Conservation (phyloP, 1,284 basidiomycete species). For the Taiwanofungus camphoratus region DNA sequence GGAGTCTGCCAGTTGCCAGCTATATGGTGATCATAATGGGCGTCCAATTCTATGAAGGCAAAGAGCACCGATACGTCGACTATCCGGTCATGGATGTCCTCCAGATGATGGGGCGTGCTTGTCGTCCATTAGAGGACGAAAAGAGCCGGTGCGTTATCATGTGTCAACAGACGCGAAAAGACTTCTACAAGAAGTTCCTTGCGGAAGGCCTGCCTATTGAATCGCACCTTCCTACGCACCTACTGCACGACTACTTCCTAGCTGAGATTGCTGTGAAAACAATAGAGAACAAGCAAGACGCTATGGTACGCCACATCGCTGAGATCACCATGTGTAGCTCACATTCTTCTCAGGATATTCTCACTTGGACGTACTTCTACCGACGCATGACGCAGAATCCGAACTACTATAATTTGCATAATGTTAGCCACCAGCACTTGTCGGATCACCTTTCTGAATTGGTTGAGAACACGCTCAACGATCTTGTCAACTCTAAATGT, state of each 20-base stretch:
- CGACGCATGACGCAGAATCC: conserved; percentile 94
- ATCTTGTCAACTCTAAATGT: conserved; percentile 92
- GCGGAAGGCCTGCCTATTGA: conserved; percentile 97
- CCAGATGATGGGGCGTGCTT: conserved; percentile 98
- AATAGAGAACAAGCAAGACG: conserved; percentile 98
- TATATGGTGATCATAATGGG: conserved; percentile 99
- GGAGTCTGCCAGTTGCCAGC: conserved; percentile 89
- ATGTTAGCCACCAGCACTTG: conserved; percentile 87
- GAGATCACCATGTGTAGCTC: no score
- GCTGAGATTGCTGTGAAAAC: conserved; percentile 98
- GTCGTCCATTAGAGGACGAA: conserved; percentile 81
- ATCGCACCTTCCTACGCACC: conserved; percentile 82
- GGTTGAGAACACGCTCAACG: conserved; percentile 89
- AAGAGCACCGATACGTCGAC: conserved; percentile 95
- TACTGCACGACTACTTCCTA: conserved; percentile 95
- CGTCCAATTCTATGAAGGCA: conserved; percentile 92
- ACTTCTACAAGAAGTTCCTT: conserved; percentile 99
- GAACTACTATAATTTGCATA: conserved; percentile 93
- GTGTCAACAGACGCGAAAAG: conserved; percentile 95
- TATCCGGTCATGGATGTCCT: conserved; percentile 97
- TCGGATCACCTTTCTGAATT: conserved; percentile 95
- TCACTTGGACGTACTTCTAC: conserved; percentile 97
- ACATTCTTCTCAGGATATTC: conserved; percentile 87
- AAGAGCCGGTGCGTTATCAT: conserved; percentile 91
- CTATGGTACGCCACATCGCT: conserved; percentile 72